A percentile compares a stretch with the other conserved stretches of the same genome.
These are phyloP conservation scores for Klebsormidium nitens DNA, from an alignment of 139 green algal species.

Conservation along the genomic window DNA sequence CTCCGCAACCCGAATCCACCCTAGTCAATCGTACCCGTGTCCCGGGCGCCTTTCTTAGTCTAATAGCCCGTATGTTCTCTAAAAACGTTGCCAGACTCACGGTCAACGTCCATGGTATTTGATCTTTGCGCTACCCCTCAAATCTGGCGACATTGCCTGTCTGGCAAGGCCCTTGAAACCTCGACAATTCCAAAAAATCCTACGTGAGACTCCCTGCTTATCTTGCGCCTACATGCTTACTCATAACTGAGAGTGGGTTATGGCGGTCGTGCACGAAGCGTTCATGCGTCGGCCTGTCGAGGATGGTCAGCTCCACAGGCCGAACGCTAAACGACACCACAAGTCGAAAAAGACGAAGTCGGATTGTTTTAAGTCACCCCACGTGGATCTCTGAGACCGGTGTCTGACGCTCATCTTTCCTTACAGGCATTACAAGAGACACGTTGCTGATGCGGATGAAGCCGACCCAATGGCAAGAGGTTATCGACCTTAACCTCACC, in stretches of 20 bases:
- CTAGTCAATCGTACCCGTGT: no score
- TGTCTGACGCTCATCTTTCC: neutral
- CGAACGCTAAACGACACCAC: neutral
- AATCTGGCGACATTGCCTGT: no score
- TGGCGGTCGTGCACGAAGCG: neutral
- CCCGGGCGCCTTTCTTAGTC: no score
- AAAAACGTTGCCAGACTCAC: no score
- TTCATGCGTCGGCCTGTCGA: neutral
- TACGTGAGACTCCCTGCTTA: no score
- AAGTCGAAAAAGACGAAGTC: neutral
- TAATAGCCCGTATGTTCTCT: no score
- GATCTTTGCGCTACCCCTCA: no score
- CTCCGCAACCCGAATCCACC: no score
- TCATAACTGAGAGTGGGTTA: neutral
- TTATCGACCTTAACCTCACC: constrained; percentile 95
- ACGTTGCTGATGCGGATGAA: constrained; percentile 99
- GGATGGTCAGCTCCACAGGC: neutral
- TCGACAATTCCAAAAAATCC: no score
- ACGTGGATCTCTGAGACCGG: neutral
- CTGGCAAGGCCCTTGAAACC: no score
- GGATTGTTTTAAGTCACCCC: neutral
- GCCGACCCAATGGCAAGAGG: constrained; percentile 87
- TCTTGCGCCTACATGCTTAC: neutral
- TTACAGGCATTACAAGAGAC: constrained; percentile 87
- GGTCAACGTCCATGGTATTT: no score